Conservation (phyloP, 176 grass and related monocot species). For the Oropetium thomaeum region DNA sequence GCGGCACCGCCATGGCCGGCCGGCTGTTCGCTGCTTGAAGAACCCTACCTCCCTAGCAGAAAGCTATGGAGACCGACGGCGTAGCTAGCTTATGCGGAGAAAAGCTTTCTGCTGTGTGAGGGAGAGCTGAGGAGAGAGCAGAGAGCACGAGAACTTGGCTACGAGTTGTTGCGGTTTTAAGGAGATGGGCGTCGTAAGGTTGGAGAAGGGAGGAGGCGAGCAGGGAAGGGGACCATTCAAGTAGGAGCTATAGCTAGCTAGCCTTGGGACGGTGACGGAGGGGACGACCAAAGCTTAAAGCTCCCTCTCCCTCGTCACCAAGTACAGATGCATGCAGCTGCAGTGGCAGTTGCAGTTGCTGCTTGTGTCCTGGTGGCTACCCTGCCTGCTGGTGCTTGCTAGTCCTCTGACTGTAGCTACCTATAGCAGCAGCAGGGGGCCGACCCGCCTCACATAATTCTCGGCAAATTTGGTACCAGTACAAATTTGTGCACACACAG, state of each 20-base stretch:
- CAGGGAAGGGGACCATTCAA: constrained; percentile 37
- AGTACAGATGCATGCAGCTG: constrained; percentile 51
- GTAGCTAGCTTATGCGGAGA: background rate
- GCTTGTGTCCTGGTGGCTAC: constrained; percentile 19
- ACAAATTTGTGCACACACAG: constrained; percentile 24
- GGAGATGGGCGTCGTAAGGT: constrained; percentile 33
- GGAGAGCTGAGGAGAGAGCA: constrained; percentile 12
- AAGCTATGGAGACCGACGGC: background rate
- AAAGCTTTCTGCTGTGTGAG: background rate
- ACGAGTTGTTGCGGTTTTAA: constrained; percentile 59
- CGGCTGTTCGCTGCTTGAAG: background rate
- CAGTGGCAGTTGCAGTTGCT: constrained; percentile 49
- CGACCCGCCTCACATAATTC: constrained; percentile 1
- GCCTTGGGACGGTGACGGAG: background rate
- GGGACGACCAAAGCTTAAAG: constrained; percentile 40
- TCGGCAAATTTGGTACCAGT: constrained; percentile 24
- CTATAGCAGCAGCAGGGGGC: background rate
- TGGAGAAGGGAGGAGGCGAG: background rate
- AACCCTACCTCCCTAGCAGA: constrained; percentile 1
- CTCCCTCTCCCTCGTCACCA: constrained; percentile 32
- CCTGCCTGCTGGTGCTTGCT: constrained; percentile 32
- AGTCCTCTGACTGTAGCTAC: background rate
- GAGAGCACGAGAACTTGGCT: constrained; percentile 35
- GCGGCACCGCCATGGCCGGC: constrained; percentile 54
- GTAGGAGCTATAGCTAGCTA: background rate